phyloP scores from a whole-genome alignment of 768 basidiomycete genomes.

The Chalciporus piperatus region DNA sequence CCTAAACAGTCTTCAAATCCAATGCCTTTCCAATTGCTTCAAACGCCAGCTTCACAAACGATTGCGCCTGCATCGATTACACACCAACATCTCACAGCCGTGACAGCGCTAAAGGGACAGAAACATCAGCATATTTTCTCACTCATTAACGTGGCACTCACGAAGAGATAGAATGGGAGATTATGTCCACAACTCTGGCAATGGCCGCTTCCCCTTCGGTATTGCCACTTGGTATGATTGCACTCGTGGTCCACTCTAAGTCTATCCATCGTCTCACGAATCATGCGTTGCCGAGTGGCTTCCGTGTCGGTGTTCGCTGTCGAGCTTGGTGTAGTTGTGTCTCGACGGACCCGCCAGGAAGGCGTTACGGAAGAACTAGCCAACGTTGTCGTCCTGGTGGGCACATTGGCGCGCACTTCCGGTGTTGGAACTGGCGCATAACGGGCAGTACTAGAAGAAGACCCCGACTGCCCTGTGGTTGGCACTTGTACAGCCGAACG shows the following conservation, averaged over 20 bases:
- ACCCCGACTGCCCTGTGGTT: too few relatives aligned
- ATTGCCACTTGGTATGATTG: conserved; percentile 41
- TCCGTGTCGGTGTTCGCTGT: background rate
- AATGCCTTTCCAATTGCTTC: too few relatives aligned
- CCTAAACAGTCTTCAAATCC: too few relatives aligned
- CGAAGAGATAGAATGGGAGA: conserved; percentile 47
- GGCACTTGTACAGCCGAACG: too few relatives aligned
- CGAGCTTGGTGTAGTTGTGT: background rate
- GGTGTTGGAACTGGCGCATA: too few relatives aligned
- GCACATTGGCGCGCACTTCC: too few relatives aligned
- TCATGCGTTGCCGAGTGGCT: conserved; percentile 16
- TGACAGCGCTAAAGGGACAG: conserved; percentile 28
- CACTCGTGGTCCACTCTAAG: conserved; percentile 59
- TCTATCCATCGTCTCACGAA: conserved; percentile 33
- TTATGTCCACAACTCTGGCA: conserved; percentile 46
- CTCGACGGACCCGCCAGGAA: too few relatives aligned
- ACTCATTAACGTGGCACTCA: conserved; percentile 28
- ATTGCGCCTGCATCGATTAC: conserved; percentile 38
- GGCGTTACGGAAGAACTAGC: too few relatives aligned
- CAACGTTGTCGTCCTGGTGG: too few relatives aligned
- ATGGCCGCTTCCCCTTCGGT: conserved; percentile 38
- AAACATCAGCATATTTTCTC: background rate
- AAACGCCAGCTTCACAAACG: conserved; percentile 22
- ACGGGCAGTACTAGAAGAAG: too few relatives aligned
- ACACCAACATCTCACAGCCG: conserved; percentile 33